These are phyloP conservation scores for Cryphonectria parasitica DNA, from an alignment of 2,329 filamentous ascomycete genomes.

Conservation along the genomic window DNA sequence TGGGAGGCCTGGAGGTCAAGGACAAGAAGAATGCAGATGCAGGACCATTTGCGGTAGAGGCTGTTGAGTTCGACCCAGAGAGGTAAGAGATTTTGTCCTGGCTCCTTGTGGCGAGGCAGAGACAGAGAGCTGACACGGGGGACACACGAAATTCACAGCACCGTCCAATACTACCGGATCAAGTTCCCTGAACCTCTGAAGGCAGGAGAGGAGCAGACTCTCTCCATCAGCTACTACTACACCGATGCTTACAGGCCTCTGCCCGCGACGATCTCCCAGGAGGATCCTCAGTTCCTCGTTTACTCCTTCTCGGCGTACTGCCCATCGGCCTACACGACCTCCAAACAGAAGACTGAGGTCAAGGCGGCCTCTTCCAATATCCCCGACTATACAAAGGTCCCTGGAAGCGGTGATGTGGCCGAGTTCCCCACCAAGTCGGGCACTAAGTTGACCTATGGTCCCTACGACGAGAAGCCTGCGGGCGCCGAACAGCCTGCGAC, in stretches of 20 bases:
- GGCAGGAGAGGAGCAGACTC: slow-evolving; percentile 77
- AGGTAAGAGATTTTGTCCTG: slow-evolving; percentile 48
- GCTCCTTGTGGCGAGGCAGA: background rate
- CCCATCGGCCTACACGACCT: slow-evolving; percentile 80
- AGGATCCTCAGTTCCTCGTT: slow-evolving; percentile 82
- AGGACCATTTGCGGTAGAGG: slow-evolving; percentile 69
- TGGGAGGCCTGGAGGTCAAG: slow-evolving; percentile 88
- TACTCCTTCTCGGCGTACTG: slow-evolving; percentile 87
- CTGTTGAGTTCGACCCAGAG: slow-evolving; percentile 65
- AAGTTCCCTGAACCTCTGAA: slow-evolving; percentile 76
- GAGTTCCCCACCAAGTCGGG: slow-evolving; percentile 80
- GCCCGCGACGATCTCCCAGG: slow-evolving; percentile 80
- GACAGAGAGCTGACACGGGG: slow-evolving; percentile 10
- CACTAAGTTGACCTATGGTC: slow-evolving; percentile 84
- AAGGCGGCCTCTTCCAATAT: slow-evolving; percentile 80
- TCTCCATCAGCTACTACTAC: slow-evolving; percentile 84
- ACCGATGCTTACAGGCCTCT: slow-evolving; percentile 80
- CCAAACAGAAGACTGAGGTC: slow-evolving; percentile 96
- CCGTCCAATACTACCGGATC: slow-evolving; percentile 83
- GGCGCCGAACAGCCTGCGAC: slow-evolving; percentile 72
- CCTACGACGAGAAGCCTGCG: slow-evolving; percentile 81
- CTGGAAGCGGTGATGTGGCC: slow-evolving; percentile 62
- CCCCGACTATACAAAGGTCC: slow-evolving; percentile 81
- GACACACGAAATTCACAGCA: slow-evolving; percentile 48
- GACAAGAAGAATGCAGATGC: slow-evolving; percentile 81